Evolutionary conservation across 257 asterid species (phyloP).

Genomic region (Osmanthus fragrans): DNA sequence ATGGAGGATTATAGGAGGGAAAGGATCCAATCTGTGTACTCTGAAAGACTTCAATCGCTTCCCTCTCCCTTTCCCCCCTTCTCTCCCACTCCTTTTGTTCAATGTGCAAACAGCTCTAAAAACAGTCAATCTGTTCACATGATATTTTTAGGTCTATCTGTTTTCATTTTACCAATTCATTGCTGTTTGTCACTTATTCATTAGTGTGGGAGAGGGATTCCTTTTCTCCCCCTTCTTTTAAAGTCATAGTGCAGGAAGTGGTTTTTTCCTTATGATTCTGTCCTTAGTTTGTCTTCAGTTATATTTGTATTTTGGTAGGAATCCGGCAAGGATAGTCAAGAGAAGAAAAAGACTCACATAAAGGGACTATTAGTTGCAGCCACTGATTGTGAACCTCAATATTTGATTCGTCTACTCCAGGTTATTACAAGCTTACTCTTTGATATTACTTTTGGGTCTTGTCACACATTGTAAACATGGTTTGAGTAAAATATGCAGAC

Average conservation of each 20-base stretch:
- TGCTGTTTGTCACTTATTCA: constrained; percentile 11
- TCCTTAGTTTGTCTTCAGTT: constrained; percentile 20
- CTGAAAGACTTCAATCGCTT: no score
- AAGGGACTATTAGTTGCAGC: constrained; percentile 90
- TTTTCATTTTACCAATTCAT: constrained; percentile 10
- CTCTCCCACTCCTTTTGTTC: no score
- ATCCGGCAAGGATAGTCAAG: constrained; percentile 95
- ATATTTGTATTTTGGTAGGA: constrained; percentile 49
- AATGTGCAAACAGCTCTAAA: no score
- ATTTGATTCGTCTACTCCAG: constrained; percentile 95
- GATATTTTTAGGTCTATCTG: background rate
- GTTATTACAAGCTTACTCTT: constrained; percentile 32
- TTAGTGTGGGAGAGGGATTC: constrained; percentile 2
- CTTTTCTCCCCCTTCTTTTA: background rate
- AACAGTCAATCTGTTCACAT: no score
- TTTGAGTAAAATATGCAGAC: constrained; percentile 60
- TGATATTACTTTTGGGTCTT: constrained; percentile 19
- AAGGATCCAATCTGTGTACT: no score
- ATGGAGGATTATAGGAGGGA: no score
- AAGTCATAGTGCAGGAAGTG: constrained; percentile 15
- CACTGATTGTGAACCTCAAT: constrained; percentile 94
- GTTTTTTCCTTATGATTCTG: constrained; percentile 6
- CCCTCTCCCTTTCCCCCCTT: no score
- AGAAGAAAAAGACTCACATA: constrained; percentile 85
- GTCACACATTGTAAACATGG: constrained; percentile 32